Conservation (phyloP, 345 rosid genomes). For the Erucastrum elatum region DNA sequence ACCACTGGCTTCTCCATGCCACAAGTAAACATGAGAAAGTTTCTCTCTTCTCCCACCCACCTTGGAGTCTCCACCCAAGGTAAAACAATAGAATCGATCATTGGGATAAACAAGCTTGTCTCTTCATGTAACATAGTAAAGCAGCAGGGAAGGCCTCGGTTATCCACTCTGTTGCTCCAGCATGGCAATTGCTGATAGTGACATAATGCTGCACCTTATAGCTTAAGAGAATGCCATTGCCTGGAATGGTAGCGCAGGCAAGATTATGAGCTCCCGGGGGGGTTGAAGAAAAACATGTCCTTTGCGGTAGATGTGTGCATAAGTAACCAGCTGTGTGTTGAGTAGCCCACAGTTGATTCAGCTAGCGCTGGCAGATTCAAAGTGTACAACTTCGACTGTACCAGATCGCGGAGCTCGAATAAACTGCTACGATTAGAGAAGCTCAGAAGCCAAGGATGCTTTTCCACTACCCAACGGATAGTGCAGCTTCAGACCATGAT, state of each 20-base stretch:
- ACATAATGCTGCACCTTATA: background rate
- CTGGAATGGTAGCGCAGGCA: background rate
- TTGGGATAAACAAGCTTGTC: background rate
- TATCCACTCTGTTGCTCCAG: background rate
- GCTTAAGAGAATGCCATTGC: background rate
- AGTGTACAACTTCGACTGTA: background rate
- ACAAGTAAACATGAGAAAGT: background rate
- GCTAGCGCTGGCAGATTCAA: background rate
- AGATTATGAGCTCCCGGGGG: background rate
- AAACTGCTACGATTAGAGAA: background rate
- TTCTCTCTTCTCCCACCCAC: background rate
- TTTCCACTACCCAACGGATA: background rate
- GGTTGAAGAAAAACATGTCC: slow-evolving; percentile 6
- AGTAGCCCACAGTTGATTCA: background rate
- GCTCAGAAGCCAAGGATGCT: background rate
- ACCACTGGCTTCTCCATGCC: background rate
- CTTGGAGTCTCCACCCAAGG: background rate
- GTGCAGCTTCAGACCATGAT: background rate
- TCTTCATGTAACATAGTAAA: background rate
- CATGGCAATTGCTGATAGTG: background rate
- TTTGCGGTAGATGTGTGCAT: background rate
- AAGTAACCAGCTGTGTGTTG: slow-evolving; percentile 1
- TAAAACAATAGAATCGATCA: slow-evolving; percentile 1
- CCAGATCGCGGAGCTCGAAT: background rate
- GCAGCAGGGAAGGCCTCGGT: background rate